phyloP scores from a whole-genome alignment of 805 yeast species.

The Schwanniomyces sp. region DNA sequence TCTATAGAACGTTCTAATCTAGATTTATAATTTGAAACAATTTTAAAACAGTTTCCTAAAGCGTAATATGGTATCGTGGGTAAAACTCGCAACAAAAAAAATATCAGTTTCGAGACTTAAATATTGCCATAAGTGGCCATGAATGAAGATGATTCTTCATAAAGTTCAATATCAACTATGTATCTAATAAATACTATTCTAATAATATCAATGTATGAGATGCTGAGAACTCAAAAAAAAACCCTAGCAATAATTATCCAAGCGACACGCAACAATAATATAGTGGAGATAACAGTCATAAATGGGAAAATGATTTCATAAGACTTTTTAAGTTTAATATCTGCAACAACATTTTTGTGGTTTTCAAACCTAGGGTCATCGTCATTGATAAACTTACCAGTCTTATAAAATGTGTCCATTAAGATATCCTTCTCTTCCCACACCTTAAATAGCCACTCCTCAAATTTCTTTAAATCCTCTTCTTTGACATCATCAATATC shows the following conservation, averaged over 20 bases:
- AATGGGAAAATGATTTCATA: conserved; percentile 14
- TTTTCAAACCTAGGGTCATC: not conserved
- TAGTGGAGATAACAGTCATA: conserved; percentile 6
- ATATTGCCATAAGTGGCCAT: not conserved
- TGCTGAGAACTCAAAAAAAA: not conserved
- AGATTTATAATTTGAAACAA: not conserved
- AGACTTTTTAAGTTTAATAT: conserved; percentile 20
- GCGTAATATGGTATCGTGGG: not conserved
- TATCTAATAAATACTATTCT: not conserved
- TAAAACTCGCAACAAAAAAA: no score
- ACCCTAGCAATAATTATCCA: conserved; percentile 2
- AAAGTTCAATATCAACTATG: not conserved
- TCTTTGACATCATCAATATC: conserved; percentile 44
- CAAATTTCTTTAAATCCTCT: conserved; percentile 52
- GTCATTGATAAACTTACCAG: conserved; percentile 49
- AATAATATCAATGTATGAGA: not conserved
- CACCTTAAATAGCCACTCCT: conserved; percentile 66
- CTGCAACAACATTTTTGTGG: conserved; percentile 20
- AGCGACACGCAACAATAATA: conserved; percentile 9
- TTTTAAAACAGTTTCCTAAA: not conserved
- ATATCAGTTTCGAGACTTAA: not conserved
- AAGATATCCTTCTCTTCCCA: conserved; percentile 81
- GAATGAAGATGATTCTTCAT: not conserved
- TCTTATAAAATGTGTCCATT: conserved; percentile 58
- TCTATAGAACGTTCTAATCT: not conserved